These are phyloP conservation scores for Didymosphaeria variabile DNA, from an alignment of 2,329 filamentous ascomycete genomes.

Conservation along the genomic window DNA sequence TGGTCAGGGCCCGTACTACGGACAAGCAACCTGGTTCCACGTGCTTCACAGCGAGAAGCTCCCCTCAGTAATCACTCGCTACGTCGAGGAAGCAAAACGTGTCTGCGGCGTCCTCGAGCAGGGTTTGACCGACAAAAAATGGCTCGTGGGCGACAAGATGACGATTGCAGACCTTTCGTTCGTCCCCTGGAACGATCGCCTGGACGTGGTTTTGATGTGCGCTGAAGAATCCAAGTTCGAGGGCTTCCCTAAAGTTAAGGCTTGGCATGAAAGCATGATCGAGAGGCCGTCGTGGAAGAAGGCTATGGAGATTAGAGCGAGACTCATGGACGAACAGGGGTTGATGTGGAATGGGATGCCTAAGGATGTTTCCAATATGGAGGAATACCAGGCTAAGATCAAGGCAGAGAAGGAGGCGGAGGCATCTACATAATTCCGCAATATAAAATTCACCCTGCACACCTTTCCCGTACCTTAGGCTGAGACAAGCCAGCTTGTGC, in stretches of 20 bases:
- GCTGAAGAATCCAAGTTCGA: slow-evolving; percentile 22
- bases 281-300: too few species aligned
- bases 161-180: slow-evolving; percentile 56
- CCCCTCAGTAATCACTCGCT: slow-evolving; percentile 55
- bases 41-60: slow-evolving; percentile 55
- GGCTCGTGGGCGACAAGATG: slow-evolving; percentile 55
- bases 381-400: too few species aligned
- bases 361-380: too few species aligned
- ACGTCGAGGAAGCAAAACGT: slow-evolving; percentile 55
- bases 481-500: too few species aligned
- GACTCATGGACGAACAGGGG: too few species aligned
- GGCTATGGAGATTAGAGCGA: too few species aligned
- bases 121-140: slow-evolving; percentile 37
- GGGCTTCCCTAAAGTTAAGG: slow-evolving; percentile 30
- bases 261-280: slow-evolving; percentile 50
- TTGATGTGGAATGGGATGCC: too few species aligned
- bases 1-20: slow-evolving; percentile 51
- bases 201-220: slow-evolving; percentile 32
- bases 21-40: slow-evolving; percentile 54
- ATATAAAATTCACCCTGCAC: too few species aligned
- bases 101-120: slow-evolving; percentile 56
- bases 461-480: too few species aligned
- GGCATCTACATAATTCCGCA: too few species aligned
- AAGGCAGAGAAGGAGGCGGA: too few species aligned
- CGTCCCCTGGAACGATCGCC: slow-evolving; percentile 46